Evolutionary conservation across 345 rosid species (phyloP).

Genomic region (Durio zibethinus): DNA sequence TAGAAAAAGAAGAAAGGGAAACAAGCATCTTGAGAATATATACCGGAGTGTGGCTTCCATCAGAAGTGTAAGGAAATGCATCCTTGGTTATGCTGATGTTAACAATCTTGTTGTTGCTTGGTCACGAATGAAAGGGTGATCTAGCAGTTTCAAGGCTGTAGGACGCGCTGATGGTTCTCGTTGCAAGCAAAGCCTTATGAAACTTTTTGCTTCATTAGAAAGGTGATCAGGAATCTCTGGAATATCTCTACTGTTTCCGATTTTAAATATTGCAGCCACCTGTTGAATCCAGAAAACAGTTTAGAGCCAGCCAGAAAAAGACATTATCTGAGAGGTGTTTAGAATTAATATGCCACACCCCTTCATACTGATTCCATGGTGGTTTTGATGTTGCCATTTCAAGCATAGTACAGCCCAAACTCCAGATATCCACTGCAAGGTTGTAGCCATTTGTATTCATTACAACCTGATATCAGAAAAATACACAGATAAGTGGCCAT

Average conservation of each 20-base stretch:
- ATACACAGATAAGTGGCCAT: constrained; percentile 12
- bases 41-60: constrained; percentile 78
- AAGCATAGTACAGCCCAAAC: constrained; percentile 96
- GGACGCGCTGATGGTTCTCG: constrained; percentile 86
- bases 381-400: constrained; percentile 98
- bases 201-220: constrained; percentile 78
- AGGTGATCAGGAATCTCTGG: constrained; percentile 91
- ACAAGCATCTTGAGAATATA: too few relatives aligned
- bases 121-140: constrained; percentile 75
- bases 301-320: constrained; percentile 13
- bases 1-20: too few relatives aligned
- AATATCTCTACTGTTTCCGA: constrained; percentile 90
- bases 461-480: constrained; percentile 56
- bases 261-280: constrained; percentile 98
- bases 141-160: constrained; percentile 66
- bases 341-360: constrained; percentile 50
- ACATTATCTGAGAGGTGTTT: constrained; percentile 5
- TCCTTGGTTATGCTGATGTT: constrained; percentile 48
- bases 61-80: constrained; percentile 50
- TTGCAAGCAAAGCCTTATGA: constrained; percentile 77
- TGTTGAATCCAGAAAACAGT: constrained; percentile 33
- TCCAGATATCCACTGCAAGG: constrained; percentile 90
- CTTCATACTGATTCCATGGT: constrained; percentile 94
- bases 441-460: constrained; percentile 88
- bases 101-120: constrained; percentile 49